These are phyloP conservation scores for Alnus rubra DNA, from an alignment of 306 rosid species.

Conservation along the genomic window DNA sequence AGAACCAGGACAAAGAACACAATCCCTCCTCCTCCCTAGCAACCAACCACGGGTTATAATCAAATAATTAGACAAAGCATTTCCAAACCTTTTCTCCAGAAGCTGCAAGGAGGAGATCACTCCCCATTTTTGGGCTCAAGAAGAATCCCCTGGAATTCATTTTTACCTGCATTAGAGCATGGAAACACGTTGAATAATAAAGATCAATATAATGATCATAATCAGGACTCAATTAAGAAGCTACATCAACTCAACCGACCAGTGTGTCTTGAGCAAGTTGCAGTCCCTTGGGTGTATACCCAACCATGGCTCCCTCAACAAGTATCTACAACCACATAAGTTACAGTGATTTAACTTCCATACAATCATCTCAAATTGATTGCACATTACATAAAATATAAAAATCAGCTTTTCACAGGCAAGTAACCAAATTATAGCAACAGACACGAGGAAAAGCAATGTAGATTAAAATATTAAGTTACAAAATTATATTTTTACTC, in stretches of 20 bases:
- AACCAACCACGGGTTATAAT: conserved; percentile 12
- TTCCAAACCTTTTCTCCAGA: conserved; percentile 83
- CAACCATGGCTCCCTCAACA: conserved; percentile 88
- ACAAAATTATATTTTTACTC: no score
- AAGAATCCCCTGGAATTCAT: conserved; percentile 60
- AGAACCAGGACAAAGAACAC: neutral
- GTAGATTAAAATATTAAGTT: no score
- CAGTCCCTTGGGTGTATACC: conserved; percentile 89
- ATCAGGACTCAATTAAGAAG: conserved; percentile 18
- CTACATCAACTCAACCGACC: conserved; percentile 42
- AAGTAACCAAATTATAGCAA: neutral
- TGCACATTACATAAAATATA: conserved; percentile 5
- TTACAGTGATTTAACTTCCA: conserved; percentile 24
- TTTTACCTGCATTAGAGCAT: conserved; percentile 44
- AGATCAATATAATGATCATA: conserved; percentile 11
- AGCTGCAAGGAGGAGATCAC: conserved; percentile 73
- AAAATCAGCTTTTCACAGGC: neutral
- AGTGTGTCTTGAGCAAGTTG: conserved; percentile 74
- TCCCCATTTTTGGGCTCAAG: conserved; percentile 50
- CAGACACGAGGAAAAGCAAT: neutral
- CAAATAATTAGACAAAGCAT: conserved; percentile 1
- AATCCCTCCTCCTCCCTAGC: conserved; percentile 10
- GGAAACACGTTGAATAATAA: conserved; percentile 18
- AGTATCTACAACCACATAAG: conserved; percentile 60
- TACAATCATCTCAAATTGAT: neutral